Evolutionary conservation across 2,329 filamentous ascomycete genomes (phyloP).

Genomic region (Penicillium sp.): DNA sequence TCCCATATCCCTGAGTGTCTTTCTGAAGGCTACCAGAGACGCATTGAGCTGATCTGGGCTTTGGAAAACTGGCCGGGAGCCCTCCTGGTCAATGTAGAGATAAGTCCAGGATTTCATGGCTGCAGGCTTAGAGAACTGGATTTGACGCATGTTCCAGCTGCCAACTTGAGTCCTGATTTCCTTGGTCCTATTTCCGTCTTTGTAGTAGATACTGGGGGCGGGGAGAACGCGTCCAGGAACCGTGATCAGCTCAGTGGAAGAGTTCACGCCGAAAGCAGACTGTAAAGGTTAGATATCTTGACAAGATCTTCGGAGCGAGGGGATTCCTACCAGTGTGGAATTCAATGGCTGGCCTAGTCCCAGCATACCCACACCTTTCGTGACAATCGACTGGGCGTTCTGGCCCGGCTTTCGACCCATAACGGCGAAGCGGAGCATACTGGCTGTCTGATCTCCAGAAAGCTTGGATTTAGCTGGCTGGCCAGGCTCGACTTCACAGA

Average conservation of each 20-base stretch:
- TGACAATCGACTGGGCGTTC: slow-evolving; percentile 66
- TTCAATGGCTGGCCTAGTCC: slow-evolving; percentile 52
- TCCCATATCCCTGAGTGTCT: slow-evolving; percentile 29
- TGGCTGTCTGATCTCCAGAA: slow-evolving; percentile 57
- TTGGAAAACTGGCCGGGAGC: slow-evolving; percentile 6
- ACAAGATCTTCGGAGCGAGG: not conserved
- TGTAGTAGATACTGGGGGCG: slow-evolving; percentile 62
- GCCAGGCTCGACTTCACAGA: slow-evolving; percentile 62
- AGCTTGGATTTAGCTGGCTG: slow-evolving; percentile 64
- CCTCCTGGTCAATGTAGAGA: slow-evolving; percentile 20
- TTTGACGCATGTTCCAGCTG: slow-evolving; percentile 66
- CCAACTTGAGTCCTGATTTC: slow-evolving; percentile 44
- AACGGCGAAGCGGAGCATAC: slow-evolving; percentile 72
- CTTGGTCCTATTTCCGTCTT: slow-evolving; percentile 18
- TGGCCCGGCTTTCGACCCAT: slow-evolving; percentile 54
- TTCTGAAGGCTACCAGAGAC: slow-evolving; percentile 19
- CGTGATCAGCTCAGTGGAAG: slow-evolving; percentile 57
- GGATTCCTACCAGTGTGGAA: slow-evolving; percentile 44
- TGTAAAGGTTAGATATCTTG: slow-evolving; percentile 21
- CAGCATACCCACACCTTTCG: slow-evolving; percentile 54
- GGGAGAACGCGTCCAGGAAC: slow-evolving; percentile 68
- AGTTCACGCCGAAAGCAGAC: slow-evolving; percentile 60
- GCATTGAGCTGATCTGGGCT: slow-evolving; percentile 5
- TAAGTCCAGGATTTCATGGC: slow-evolving; percentile 31
- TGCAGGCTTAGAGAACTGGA: slow-evolving; percentile 56